Base-by-base conservation (phyloP, 2,329 filamentous ascomycete species). In the Diaporthe velutina region DNA sequence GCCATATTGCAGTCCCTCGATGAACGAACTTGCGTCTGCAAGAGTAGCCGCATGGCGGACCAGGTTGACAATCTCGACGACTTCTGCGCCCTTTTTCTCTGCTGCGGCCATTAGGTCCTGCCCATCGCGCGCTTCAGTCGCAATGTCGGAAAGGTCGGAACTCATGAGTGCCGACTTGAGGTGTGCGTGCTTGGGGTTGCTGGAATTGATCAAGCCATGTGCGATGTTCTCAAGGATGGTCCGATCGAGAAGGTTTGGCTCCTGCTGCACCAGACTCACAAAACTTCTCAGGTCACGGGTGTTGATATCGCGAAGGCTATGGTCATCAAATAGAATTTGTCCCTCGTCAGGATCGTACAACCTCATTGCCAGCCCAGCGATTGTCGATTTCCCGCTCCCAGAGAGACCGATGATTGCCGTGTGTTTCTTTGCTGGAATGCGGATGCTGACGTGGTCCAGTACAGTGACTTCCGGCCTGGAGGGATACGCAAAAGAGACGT, bases 361-460 rank as follows among this genome's bases (percentile, higher is more conserved):
- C 22, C 88, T 81, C 67, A 85, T 82, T 4, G 87, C 75, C 3
- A 89, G 79, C 4, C 82, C 83, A 1, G 85, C 84, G 9, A 90
- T 85, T 1, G 89, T 91, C 10, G 88, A 90, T 76, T 91, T 91
- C 2, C 89, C 90, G 72, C 87, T 89, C 1, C 90, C 90, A 1
- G 88, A 91, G 1, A 89, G 85, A 0, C 90, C 90, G 2, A 92
- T 89, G 40, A 92, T 85, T 4, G 89, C 90, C 0, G 90, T 91
- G 75, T 86, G 83, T 77, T 88, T 86, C 45, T 85, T 83, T 28
- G 85, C 82, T n/a, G 83, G 80, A 76, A 85, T 82, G 25, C 77
- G 77, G 13, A 85, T 71, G 77, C 78, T 79, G 42, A 88, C 81
- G 3, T 82, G 81, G 48, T 86, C 83, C 0, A 90, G 81, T 3